Evolutionary conservation across 2,329 filamentous ascomycete species (phyloP).

Genomic region (Trichoderma asperellum): DNA sequence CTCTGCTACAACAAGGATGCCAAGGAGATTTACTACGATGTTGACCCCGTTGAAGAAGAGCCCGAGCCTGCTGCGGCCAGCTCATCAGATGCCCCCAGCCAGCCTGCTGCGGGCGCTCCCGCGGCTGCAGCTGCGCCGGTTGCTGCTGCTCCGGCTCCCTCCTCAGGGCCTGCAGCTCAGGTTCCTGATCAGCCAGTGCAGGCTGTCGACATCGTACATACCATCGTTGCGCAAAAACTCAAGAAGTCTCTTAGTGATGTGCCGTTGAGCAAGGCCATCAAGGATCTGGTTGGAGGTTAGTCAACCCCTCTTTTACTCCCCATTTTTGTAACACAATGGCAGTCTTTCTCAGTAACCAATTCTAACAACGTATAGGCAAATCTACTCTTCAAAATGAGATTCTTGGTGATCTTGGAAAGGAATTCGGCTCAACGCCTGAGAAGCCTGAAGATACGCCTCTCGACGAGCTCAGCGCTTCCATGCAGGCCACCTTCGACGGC

Average conservation of each 20-base stretch:
- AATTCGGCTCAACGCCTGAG: conserved; percentile 96
- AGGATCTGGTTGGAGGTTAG: conserved; percentile 95
- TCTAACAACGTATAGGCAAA: conserved; percentile 67
- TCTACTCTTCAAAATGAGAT: conserved; percentile 99
- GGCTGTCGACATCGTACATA: conserved; percentile 85
- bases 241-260: conserved; percentile 92
- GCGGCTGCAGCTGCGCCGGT: conserved; percentile 57
- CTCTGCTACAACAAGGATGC: conserved; percentile 99
- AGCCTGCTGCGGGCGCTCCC: conserved; percentile 46
- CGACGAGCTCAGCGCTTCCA: conserved; percentile 90
- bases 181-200: conserved; percentile 85
- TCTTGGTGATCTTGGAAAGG: conserved; percentile 93
- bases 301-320: conserved; percentile 31
- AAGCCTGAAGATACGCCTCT: conserved; percentile 97
- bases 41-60: conserved; percentile 93
- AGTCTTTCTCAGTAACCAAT: not conserved
- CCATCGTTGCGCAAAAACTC: conserved; percentile 93
- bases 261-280: conserved; percentile 94
- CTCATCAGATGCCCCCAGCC: conserved; percentile 20
- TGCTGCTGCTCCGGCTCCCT: conserved; percentile 64
- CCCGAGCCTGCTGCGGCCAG: conserved; percentile 60
- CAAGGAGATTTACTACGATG: conserved; percentile 99
- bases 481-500: conserved; percentile 99
- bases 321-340: not conserved
- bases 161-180: conserved; percentile 82